Evolutionary conservation across 768 basidiomycete species (phyloP), one percentile per base, ranked within the genome.

Genomic region (Rhodotorula kratochvilovae): DNA sequence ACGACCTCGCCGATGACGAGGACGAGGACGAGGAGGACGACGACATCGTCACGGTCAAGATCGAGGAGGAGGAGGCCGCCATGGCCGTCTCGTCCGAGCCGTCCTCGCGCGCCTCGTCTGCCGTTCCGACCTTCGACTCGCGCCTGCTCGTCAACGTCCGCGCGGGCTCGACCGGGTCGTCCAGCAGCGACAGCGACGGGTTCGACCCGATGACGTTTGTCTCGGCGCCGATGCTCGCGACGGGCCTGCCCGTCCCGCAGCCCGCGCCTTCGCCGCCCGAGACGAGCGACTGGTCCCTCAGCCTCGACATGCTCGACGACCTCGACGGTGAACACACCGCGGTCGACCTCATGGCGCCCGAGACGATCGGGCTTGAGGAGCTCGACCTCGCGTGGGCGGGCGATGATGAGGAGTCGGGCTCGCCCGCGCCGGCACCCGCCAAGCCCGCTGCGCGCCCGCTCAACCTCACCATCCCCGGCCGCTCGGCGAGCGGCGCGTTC

Each of bases 351-450:
- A 67, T 70, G 43, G 73, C 54, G 29, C 73, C 73, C 19, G 73
- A 74, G 55, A 59, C 43, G 36, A 67, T 74, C 36, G 73, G 70
- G 2, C 61, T 74, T 17, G 69, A 71, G 29, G 69, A 74, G 59
- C 67, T 74, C 50, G 73, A 74, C 56, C 61, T 74, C 31, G 73
- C 73, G 1, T 74, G 73, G 73, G 73, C 66, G 3, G 68, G 67
- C 1, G 70, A 67, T 3, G 65, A 60, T 19, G 70, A 67, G 2
- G 68, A 65, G 12, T 31, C 36, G 16, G 25, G 13, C 27, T n/a
- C 63, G 19, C 42, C 33, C 3, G 55, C 54, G 23, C 25, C 48
- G 25, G 29, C 53, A 10, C 39, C 53, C 3, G n/a, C 36, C 19
- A 39, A 51, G 12, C 39, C 39, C 1, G 4, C 63, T 12, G 53